Conservation (phyloP, 2,329 filamentous ascomycete species). For the Colletotrichum sp. region DNA sequence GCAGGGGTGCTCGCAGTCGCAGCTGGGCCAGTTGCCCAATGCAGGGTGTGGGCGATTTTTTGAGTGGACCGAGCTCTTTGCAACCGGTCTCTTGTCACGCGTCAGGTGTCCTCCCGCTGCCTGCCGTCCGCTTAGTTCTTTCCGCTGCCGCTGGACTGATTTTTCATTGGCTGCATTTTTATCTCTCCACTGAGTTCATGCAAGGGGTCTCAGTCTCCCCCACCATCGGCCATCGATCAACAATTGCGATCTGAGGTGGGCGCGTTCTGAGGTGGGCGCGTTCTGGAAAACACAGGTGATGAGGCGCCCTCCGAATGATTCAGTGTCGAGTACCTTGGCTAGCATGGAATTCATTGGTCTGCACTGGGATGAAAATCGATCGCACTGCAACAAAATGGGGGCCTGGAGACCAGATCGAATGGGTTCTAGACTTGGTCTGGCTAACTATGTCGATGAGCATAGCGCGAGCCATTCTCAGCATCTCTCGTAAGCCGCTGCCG, state of each 20-base stretch:
- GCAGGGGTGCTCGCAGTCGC: neutral
- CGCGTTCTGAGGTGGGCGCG: neutral
- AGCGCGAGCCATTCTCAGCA: neutral
- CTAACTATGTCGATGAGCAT: neutral
- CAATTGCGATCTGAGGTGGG: neutral
- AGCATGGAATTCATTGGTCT: neutral
- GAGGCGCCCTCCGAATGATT: neutral
- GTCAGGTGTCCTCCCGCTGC: neutral
- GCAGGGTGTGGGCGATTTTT: neutral
- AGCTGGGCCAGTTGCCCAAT: neutral
- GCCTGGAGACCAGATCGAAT: neutral
- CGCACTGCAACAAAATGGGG: neutral
- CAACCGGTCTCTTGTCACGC: neutral
- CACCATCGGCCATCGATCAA: neutral
- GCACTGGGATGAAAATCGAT: neutral
- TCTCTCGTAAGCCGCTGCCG: neutral
- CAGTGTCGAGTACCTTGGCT: neutral
- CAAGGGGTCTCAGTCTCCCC: neutral
- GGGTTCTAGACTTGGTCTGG: neutral
- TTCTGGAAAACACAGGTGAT: neutral
- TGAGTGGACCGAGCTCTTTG: conserved; percentile 7
- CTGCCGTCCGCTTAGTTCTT: neutral
- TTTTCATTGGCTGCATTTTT: conserved; percentile 13
- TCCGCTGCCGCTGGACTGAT: neutral
- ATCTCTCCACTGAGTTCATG: neutral